These are phyloP conservation scores for Globisporangium emineosum DNA, from an alignment of 352 stramenopile species.

Conservation along the genomic window DNA sequence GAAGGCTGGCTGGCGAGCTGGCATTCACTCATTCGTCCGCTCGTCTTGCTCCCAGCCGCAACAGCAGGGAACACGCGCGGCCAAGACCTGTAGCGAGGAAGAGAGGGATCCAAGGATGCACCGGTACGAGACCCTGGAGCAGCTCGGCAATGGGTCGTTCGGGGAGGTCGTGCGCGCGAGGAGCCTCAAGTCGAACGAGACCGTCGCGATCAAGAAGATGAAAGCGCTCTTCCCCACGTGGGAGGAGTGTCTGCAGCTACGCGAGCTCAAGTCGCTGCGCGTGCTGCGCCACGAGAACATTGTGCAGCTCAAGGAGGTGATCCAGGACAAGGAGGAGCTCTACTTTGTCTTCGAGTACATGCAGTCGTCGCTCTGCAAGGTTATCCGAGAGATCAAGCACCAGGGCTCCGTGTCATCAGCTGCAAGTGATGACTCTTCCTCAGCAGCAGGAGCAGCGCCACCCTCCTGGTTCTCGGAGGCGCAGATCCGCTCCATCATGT, in stretches of 20 bases:
- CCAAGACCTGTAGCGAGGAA: neutral
- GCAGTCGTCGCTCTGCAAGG: conserved; percentile 73
- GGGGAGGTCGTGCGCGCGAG: conserved; percentile 90
- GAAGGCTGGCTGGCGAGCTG: neutral
- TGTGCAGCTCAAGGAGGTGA: conserved; percentile 82
- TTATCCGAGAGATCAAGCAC: conserved; percentile 47
- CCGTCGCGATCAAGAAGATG: conserved; percentile 87
- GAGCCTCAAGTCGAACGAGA: conserved; percentile 88
- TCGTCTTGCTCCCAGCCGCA: no score
- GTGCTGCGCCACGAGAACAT: conserved; percentile 82
- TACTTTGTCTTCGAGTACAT: conserved; percentile 90
- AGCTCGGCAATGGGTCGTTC: conserved; percentile 92
- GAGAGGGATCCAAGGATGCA: conserved; percentile 60
- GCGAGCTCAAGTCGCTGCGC: conserved; percentile 75
- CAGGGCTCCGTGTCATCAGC: conserved; percentile 10
- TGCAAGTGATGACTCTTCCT: conserved; percentile 1
- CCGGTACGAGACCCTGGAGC: conserved; percentile 90
- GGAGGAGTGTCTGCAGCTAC: conserved; percentile 80
- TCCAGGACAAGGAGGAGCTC: conserved; percentile 82
- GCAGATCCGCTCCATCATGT: conserved; percentile 75
- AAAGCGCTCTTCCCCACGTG: conserved; percentile 77
- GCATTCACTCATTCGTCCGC: neutral
- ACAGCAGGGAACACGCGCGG: neutral
- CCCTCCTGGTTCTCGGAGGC: conserved; percentile 45
- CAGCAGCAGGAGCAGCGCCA: neutral